These are phyloP conservation scores for Murraya paniculata DNA, from an alignment of 345 rosid genomes.

Conservation along the genomic window DNA sequence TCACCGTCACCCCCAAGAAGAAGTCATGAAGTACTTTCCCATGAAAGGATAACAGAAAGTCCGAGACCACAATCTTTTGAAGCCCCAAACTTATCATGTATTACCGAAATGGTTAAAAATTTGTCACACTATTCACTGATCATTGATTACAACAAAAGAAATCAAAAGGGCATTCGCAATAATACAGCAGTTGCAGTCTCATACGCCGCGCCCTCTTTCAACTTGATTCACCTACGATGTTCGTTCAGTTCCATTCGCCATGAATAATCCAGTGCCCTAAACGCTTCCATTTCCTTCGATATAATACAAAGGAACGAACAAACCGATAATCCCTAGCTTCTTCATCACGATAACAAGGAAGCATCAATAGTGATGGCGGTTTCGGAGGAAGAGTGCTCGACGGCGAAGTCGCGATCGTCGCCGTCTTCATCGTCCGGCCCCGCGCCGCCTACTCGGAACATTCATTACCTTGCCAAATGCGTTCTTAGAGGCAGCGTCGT, in stretches of 20 bases:
- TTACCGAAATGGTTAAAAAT: neutral
- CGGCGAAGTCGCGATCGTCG: constrained; percentile 63
- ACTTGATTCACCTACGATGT: neutral
- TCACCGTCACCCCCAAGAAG: too few relatives aligned
- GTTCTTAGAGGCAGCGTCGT: constrained; percentile 82
- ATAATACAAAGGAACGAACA: neutral
- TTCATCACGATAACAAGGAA: neutral
- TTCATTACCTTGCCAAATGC: constrained; percentile 83
- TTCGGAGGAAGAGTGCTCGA: constrained; percentile 88
- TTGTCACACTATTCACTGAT: neutral
- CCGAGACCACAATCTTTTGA: too few relatives aligned
- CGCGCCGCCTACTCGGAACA: constrained; percentile 33
- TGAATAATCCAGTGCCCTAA: neutral
- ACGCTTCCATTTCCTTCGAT: neutral
- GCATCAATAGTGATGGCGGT: constrained; percentile 59
- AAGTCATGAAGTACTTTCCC: too few relatives aligned
- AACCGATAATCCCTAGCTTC: constrained; percentile 7
- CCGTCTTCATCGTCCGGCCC: constrained; percentile 48
- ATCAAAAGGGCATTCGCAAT: neutral
- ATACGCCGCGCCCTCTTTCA: too few relatives aligned
- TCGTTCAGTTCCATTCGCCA: neutral
- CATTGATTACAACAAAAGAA: neutral
- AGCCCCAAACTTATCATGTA: neutral
- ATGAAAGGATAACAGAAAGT: too few relatives aligned
- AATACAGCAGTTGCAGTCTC: too few relatives aligned